Evolutionary conservation across 2,329 filamentous ascomycete genomes (phyloP), one percentile per base, ranked within the genome.

Genomic region (Immersiporthe knoxdaviesiana): DNA sequence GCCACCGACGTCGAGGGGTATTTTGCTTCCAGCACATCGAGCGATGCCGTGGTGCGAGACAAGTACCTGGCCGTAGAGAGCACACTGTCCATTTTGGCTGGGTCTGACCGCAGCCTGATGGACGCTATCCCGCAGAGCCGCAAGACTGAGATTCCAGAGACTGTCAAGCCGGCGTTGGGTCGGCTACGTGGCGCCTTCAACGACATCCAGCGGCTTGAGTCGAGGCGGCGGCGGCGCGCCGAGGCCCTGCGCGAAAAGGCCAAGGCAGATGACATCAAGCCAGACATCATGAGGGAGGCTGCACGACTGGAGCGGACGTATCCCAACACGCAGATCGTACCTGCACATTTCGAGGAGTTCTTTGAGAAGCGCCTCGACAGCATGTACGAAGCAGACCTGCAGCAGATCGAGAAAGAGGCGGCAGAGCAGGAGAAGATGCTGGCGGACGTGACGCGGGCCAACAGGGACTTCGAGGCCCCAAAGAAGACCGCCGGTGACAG

Each of bases 301-400:
- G 90, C 91, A 47, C 89, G 94, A 11, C 84, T 98, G 16, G 96
- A 98, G 81, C 89, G 94, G 60, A 90, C 92, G 69, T 95, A 93
- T 72, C 92, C 94, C 0, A 92, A 92, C 80, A 94, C 94, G 50
- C 88, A 90, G 14, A 91, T 99, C 65, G 91, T 93, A 64, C 90
- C 95, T 0, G 92, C 92, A 2, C 94, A 97, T 75, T 98, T 99
- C 76, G 96, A 99, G 75, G 88, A 90, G 66, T 91, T 98, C 61
- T 97, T 98, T 73, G 93, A 97, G 75, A 86, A 90, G 73, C 89
- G 94, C 1, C 86, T 99, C 1, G 88, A 91, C 66, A 80, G 78
- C 60, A 84, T 91, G 61, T 99, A 98, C 78, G 92, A 97, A 72
- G 81, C 87, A 0, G 95, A 98, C 73, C 81, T 92, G 21, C 88